Evolutionary conservation across 73 alveolate species (phyloP), one percentile per base, ranked within the genome.

Genomic region (Paramecium sexaurelia): DNA sequence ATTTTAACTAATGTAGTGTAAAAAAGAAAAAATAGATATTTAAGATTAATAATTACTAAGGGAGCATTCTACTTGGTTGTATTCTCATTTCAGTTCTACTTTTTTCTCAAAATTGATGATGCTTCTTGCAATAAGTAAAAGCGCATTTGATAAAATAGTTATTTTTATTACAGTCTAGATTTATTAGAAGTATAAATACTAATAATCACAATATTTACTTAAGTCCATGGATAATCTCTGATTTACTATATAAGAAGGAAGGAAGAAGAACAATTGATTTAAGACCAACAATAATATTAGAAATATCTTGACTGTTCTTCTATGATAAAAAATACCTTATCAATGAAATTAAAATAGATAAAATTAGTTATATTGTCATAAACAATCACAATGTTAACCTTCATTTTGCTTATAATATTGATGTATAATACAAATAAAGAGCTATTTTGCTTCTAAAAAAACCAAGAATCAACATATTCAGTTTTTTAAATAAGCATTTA

Each of bases 371-470:
- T 61, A 29, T 2, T 20, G 33, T 15, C 45, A 24, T 32, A 61
- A 24, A 61, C 83, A 5, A 61, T 61, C 17, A 61, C 83, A 61
- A 61, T 61, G 83, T 26, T 61, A 61, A 61, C 83, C 9, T 61
- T 61, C 83, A 61, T 61, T 22, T 41, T 61, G 8, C 43, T 61
- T 9, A 61, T 61, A 3, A 26, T 26, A 29, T 26, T 61, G 1
- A 61, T 61, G 83, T 61, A 61, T 8, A 61, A 61, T 61, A 61
- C 83, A 6, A 61, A 61, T 45, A 61, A 61, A 32, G 83, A 61
- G 17, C 26, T 61, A 32, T 61, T 51, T 61, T 61, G 83, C 17
- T 61, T 61, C 26, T 61, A 61, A 32, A 9, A 61, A 61, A 61
- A 26, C 19, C 9, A 61, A 61, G 83, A 61, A 61, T 8, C 4